Percentiles rank a stretch among this genome's conserved stretches.
Conservation (phyloP, 2,329 filamentous ascomycete species). For the Coniochaeta ligniaria region DNA sequence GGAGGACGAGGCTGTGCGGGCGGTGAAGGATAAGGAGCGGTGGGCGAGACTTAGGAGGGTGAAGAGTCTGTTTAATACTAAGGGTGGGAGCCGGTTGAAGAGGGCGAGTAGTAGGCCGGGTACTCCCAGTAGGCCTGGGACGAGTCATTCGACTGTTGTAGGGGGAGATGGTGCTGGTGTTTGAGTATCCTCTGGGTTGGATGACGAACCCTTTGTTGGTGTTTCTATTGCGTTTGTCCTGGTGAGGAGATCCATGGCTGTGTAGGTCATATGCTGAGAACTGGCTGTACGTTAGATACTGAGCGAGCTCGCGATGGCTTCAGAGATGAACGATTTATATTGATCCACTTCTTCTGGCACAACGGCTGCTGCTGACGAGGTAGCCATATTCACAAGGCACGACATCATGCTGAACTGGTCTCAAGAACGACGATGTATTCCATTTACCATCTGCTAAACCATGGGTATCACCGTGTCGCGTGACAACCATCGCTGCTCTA, state of each 20-base stretch:
- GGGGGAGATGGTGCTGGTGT: neutral
- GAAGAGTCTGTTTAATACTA: slow-evolving; percentile 64
- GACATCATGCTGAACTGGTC: neutral
- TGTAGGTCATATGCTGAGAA: neutral
- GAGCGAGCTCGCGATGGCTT: neutral
- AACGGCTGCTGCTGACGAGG: neutral
- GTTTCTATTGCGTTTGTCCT: neutral
- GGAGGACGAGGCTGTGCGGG: slow-evolving; percentile 38
- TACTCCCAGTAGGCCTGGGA: neutral
- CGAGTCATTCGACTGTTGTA: slow-evolving; percentile 7
- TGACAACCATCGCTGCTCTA: too few species aligned
- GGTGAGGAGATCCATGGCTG: neutral
- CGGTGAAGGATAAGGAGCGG: slow-evolving; percentile 61
- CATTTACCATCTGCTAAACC: too few species aligned
- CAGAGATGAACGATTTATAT: neutral
- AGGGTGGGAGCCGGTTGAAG: slow-evolving; percentile 46
- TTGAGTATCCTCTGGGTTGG: neutral
- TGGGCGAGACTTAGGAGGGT: slow-evolving; percentile 66
- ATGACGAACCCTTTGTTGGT: neutral
- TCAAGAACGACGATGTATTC: too few species aligned
- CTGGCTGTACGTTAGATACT: neutral
- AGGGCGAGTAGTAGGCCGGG: slow-evolving; percentile 2
- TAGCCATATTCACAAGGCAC: neutral
- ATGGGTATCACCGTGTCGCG: too few species aligned
- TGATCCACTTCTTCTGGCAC: neutral